Percentiles rank a stretch among this genome's conserved stretches.
Evolutionary conservation across 2,329 filamentous ascomycete genomes (phyloP).

Genomic region (Exophiala mesophila): DNA sequence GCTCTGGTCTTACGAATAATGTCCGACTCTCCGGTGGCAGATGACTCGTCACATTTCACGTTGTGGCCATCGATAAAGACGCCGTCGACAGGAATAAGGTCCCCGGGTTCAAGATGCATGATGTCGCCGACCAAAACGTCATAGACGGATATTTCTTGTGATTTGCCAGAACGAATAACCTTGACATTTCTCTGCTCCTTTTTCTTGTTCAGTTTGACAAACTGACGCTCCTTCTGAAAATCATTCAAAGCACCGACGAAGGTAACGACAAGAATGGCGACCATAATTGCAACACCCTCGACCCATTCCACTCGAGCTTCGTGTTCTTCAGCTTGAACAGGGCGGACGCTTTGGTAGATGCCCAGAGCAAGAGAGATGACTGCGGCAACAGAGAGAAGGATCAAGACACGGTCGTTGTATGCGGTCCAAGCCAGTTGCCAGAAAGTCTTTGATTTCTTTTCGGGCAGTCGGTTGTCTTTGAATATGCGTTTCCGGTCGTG

Average conservation of each 20-base stretch:
- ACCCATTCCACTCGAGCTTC: constrained; percentile 67
- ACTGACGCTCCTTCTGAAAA: constrained; percentile 76
- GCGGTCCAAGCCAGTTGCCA: constrained; percentile 67
- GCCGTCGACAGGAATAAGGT: constrained; percentile 68
- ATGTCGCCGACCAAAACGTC: constrained; percentile 71
- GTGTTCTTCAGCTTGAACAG: constrained; percentile 22
- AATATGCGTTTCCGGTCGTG: constrained; percentile 65
- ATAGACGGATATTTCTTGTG: constrained; percentile 63
- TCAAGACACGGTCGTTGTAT: constrained; percentile 72
- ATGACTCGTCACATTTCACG: constrained; percentile 68
- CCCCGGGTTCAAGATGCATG: constrained; percentile 67
- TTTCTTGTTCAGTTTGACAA: constrained; percentile 73
- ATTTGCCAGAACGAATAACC: constrained; percentile 68
- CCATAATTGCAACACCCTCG: constrained; percentile 73
- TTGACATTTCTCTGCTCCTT: constrained; percentile 73
- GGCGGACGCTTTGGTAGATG: constrained; percentile 48
- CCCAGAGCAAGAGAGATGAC: constrained; percentile 67
- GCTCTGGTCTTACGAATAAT: constrained; percentile 62
- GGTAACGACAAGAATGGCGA: constrained; percentile 71
- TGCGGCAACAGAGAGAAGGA: constrained; percentile 63
- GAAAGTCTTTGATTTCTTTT: constrained; percentile 62
- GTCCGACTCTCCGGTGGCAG: constrained; percentile 71
- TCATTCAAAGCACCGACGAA: constrained; percentile 73
- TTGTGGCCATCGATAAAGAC: constrained; percentile 63
- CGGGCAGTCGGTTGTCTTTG: constrained; percentile 61